Evolutionary conservation across 805 yeast species (phyloP).

Genomic region (Candida sonorensis): DNA sequence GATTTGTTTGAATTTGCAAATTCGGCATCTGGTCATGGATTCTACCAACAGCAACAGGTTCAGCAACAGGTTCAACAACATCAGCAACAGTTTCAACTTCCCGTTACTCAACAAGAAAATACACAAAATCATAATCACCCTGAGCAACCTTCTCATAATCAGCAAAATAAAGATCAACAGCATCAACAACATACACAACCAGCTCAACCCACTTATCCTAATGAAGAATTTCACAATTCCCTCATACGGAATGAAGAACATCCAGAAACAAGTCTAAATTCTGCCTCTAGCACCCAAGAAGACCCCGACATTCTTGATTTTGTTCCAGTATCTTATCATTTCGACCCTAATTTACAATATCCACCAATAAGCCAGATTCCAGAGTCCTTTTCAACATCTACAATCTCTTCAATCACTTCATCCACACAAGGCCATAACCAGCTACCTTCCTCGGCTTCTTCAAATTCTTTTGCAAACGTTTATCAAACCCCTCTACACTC

Average conservation of each 20-base stretch:
- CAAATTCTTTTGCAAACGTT: slow-evolving; percentile 13
- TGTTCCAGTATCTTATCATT: slow-evolving; percentile 22
- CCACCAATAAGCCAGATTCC: slow-evolving; percentile 19
- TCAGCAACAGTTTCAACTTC: slow-evolving; percentile 3
- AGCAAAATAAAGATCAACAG: slow-evolving; percentile 1
- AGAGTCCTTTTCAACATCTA: slow-evolving; percentile 28
- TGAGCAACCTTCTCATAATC: background rate
- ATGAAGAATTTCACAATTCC: slow-evolving; percentile 2
- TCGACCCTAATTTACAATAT: slow-evolving; percentile 21
- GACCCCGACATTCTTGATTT: slow-evolving; percentile 21
- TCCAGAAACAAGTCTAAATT: no score
- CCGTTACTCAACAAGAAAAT: no score
- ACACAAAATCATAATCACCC: background rate
- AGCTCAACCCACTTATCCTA: no score
- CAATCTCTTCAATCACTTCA: slow-evolving; percentile 27
- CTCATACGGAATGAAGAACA: slow-evolving; percentile 2
- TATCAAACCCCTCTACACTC: slow-evolving; percentile 15
- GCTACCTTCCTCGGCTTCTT: slow-evolving; percentile 13
- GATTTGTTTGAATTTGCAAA: slow-evolving; percentile 7
- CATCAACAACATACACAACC: slow-evolving; percentile 3
- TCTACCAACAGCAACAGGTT: slow-evolving; percentile 1
- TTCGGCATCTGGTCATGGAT: slow-evolving; percentile 2
- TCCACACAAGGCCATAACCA: slow-evolving; percentile 3
- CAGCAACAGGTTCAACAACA: slow-evolving; percentile 1
- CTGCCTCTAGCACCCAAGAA: slow-evolving; percentile 2